A percentile compares a stretch with the other conserved stretches of the same genome.
These are phyloP conservation scores for Phoenix dactylifera DNA, from an alignment of 176 grass and related monocot species.

Conservation along the genomic window DNA sequence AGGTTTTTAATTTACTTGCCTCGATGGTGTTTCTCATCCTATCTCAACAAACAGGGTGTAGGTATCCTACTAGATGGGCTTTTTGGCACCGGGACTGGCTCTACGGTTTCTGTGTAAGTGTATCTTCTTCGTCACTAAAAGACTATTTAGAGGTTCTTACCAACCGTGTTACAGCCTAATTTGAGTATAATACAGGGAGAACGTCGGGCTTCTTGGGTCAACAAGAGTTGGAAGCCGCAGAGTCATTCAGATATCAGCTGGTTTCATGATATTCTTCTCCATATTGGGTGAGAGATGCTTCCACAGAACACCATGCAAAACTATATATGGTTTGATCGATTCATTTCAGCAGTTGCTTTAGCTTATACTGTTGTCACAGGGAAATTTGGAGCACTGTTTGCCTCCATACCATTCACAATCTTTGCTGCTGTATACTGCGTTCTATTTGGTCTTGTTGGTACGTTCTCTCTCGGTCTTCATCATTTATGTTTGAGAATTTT, in stretches of 20 bases:
- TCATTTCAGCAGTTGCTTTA: too few relatives aligned
- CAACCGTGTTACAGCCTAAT: too few relatives aligned
- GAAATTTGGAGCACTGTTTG: slow-evolving; percentile 94
- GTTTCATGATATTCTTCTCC: slow-evolving; percentile 99
- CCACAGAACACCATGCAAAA: too few relatives aligned
- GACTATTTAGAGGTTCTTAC: too few relatives aligned
- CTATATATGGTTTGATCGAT: too few relatives aligned
- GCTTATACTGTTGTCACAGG: slow-evolving; percentile 25
- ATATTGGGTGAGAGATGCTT: slow-evolving; percentile 52
- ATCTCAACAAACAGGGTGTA: slow-evolving; percentile 13
- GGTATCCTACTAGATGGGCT: slow-evolving; percentile 9
- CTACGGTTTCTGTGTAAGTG: slow-evolving; percentile 3
- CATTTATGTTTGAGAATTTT: not conserved
- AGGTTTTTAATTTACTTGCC: not conserved
- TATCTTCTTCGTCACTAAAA: not conserved
- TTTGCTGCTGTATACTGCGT: slow-evolving; percentile 91
- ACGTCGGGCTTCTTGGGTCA: slow-evolving; percentile 77
- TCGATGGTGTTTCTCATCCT: not conserved
- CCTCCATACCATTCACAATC: slow-evolving; percentile 89
- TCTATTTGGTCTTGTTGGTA: slow-evolving; percentile 89
- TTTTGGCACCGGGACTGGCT: slow-evolving; percentile 13
- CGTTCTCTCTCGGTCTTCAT: not conserved
- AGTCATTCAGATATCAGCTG: slow-evolving; percentile 87
- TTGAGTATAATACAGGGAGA: slow-evolving; percentile 46
- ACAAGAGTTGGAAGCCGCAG: slow-evolving; percentile 88